Percentiles rank a stretch among this genome's conserved stretches.
These are phyloP conservation scores for Tulasnella sp. DNA, from an alignment of 768 basidiomycete species.

Conservation along the genomic window DNA sequence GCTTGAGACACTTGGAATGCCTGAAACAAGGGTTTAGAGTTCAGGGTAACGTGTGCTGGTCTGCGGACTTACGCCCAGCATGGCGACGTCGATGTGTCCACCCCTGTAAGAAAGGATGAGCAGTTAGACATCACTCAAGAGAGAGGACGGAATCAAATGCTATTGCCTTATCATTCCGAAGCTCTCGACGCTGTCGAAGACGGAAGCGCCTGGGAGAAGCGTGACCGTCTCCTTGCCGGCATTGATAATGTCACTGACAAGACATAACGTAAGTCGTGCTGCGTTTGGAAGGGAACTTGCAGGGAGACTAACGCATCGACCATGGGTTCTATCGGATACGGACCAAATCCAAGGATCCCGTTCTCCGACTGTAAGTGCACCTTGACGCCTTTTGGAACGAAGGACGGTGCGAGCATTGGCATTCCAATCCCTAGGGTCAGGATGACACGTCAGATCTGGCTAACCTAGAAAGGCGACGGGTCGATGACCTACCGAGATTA, in stretches of 20 bases:
- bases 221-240: constrained; percentile 95
- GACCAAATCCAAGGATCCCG: constrained; percentile 55
- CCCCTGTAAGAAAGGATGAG: constrained; percentile 36
- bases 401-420: constrained; percentile 81
- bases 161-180: constrained; percentile 87
- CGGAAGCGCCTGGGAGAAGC: constrained; percentile 79
- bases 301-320: constrained; percentile 60
- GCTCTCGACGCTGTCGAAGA: constrained; percentile 54
- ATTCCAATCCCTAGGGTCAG: constrained; percentile 62
- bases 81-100: constrained; percentile 88
- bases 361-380: constrained; percentile 94
- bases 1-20: constrained; percentile 92
- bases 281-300: neutral
- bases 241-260: constrained; percentile 74
- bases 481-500: constrained; percentile 42
- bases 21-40: constrained; percentile 32
- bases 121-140: neutral
- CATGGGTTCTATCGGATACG: constrained; percentile 75
- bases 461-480: neutral
- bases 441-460: neutral
- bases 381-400: constrained; percentile 58
- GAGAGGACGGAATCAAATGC: neutral
- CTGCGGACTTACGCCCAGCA: constrained; percentile 63
- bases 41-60: neutral
- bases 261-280: neutral